Base-by-base conservation (phyloP, 306 rosid species). In the Rosa persica region DNA sequence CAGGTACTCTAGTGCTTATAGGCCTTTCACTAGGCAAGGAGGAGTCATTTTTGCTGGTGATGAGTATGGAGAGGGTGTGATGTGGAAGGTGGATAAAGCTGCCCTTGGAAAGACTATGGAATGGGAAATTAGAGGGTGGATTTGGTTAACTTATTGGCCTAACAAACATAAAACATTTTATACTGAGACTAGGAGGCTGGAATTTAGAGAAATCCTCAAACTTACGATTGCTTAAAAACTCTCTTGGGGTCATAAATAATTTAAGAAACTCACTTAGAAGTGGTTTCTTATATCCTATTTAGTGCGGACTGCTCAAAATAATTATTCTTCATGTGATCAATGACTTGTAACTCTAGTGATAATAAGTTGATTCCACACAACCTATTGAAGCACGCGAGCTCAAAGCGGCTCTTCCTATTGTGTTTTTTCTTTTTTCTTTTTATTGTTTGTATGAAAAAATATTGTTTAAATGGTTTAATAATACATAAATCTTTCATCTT, bases 91-190 rank as follows among this genome's bases (percentile, higher is more conserved):
- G 23, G 94, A 93, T 54, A 91, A 82, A 69, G 49, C 80, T 57
- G 90, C 90, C n/a, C 0, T 81, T 27, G 98, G 98, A 57, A 91
- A 70, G 72, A 86, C 82, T 2, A 88, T 93, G 93, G 99, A 93
- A 52, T 95, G 98, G 98, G 98, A 93, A 74, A 83, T 95, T 3
- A 89, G 86, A 78, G 98, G 99, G 54, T 87, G 98, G 96, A 86
- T 95, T 34, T 95, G 97, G 97, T 75, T 95, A 38, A 93, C 99
- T 0, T 93, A 95, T 88, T 95, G 88, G 94, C 98, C 99, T 52
- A 95, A 95, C 67, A 95, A 91, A 61, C 66, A 91, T 8, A 95
- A 71, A 70, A 89, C 98, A 1, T 87, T 83, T 55, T 89, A 93
- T 48, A 83, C 73, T 52, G 97, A 95, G 80, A 95, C 98, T 25